A percentile compares a stretch with the other conserved stretches of the same genome.
These are phyloP conservation scores for Phalaenopsis aphrodite DNA, from an alignment of 106 monocot genomes.

Conservation along the genomic window DNA sequence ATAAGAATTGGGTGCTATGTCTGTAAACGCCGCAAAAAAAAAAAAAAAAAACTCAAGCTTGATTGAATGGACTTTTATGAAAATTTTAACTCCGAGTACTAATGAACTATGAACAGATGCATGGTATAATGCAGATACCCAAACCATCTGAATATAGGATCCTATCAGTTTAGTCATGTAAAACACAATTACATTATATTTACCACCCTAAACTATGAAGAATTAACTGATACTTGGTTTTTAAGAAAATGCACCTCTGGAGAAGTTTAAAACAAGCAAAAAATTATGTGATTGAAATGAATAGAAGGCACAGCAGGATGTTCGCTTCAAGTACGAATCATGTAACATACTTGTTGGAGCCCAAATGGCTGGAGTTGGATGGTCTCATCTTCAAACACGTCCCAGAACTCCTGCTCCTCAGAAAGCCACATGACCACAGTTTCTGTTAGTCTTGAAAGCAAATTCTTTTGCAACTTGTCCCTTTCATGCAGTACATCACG, in stretches of 20 bases:
- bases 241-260: background rate
- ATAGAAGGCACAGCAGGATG: background rate
- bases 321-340: background rate
- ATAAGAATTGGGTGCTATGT: too few species aligned
- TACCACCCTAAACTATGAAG: background rate
- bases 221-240: background rate
- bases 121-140: background rate
- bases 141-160: background rate
- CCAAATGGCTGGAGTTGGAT: conserved; percentile 66
- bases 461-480: conserved; percentile 80
- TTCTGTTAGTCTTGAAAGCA: conserved; percentile 86
- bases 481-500: conserved; percentile 70
- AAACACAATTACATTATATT: background rate
- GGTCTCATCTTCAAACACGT: conserved; percentile 79
- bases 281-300: background rate
- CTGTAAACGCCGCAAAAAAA: too few species aligned
- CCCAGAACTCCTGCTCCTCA: conserved; percentile 93
- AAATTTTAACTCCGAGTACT: background rate
- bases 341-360: conserved; percentile 65
- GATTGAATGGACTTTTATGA: background rate
- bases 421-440: conserved; percentile 91
- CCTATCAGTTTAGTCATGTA: background rate
- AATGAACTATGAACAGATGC: background rate
- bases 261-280: background rate
- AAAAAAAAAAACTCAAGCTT: background rate